These are phyloP conservation scores for Thinopyrum elongatum DNA, from an alignment of 176 grass and related monocot species.

Conservation along the genomic window DNA sequence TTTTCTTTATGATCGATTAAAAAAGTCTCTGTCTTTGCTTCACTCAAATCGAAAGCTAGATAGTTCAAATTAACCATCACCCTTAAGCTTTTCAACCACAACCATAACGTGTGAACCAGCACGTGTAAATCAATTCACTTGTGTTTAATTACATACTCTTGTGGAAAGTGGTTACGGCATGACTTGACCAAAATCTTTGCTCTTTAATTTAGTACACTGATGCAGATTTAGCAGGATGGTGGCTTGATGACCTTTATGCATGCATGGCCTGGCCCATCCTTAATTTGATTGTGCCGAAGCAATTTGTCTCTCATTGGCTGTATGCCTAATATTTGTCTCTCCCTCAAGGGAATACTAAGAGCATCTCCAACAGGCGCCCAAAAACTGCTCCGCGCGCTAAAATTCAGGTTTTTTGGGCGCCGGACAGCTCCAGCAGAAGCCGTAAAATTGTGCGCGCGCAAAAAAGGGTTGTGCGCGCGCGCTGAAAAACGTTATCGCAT, in stretches of 20 bases:
- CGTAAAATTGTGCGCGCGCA: too few species aligned
- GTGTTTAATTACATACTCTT: not conserved
- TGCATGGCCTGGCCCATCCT: not conserved
- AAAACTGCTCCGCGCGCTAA: too few species aligned
- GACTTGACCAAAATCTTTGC: not conserved
- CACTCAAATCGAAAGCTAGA: not conserved
- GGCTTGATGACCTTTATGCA: not conserved
- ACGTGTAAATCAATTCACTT: not conserved
- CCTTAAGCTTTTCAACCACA: not conserved
- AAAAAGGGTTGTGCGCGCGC: too few species aligned
- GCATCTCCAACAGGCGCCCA: too few species aligned
- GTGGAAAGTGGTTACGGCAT: not conserved
- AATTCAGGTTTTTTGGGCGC: too few species aligned
- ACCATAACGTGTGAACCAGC: not conserved
- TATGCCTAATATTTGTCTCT: constrained; percentile 3
- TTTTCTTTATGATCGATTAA: too few species aligned
- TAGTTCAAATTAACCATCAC: not conserved
- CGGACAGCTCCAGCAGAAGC: too few species aligned
- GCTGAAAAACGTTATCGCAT: too few species aligned
- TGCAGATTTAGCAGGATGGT: not conserved
- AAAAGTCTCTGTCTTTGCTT: too few species aligned
- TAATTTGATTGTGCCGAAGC: not conserved
- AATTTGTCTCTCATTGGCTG: constrained; percentile 11
- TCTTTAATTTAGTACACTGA: not conserved
- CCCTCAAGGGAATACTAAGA: not conserved